Evolutionary conservation across 441 rosid genomes (phyloP), one percentile per base, ranked within the genome.

Genomic region (Erodium chrysanthum): DNA sequence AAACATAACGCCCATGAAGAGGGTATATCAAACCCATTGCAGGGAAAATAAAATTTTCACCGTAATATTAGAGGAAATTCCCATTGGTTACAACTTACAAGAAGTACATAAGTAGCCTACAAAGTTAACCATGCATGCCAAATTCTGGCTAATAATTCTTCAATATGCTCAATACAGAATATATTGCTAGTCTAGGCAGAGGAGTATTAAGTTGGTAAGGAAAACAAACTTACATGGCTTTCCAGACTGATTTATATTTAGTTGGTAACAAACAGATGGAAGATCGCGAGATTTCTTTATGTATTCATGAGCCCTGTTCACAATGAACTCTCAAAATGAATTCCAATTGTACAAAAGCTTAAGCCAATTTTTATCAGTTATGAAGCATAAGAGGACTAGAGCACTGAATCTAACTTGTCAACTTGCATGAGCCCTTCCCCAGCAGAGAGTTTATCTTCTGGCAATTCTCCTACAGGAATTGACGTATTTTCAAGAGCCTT

Each of bases 371-470:
- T 64, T 60, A 59, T 50, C 7, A 64, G 12, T 4, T 20, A 27
- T 5, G 56, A 67, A 58, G 29, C n/a, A 66, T 46, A 3, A 27
- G 70, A 73, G 66, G 71, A 64, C 8, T 63, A 71, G 67, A 62
- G 70, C 63, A 68, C 35, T 76, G 78, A 66, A 77, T 66, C 79
- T 86, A 71, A 95, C 99, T 77, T 90, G 86, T 95, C 91, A 83
- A 92, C 96, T 89, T 87, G 97, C 88, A 92, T 84, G 73, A 90
- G 99, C 74, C 98, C 98, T 62, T 92, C 87, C 71, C 99, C 98
- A 58, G 93, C 81, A 37, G 96, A 81, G 73, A 95, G 81, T 80
- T 88, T 90, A 77, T 95, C 99, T 69, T 87, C 95, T 40, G 88
- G 89, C 42, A 77, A 80, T 73, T 79, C 79, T 60, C 97, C 92